Evolutionary conservation across 106 monocot species (phyloP).

Genomic region (Xerophyta viscosa): DNA sequence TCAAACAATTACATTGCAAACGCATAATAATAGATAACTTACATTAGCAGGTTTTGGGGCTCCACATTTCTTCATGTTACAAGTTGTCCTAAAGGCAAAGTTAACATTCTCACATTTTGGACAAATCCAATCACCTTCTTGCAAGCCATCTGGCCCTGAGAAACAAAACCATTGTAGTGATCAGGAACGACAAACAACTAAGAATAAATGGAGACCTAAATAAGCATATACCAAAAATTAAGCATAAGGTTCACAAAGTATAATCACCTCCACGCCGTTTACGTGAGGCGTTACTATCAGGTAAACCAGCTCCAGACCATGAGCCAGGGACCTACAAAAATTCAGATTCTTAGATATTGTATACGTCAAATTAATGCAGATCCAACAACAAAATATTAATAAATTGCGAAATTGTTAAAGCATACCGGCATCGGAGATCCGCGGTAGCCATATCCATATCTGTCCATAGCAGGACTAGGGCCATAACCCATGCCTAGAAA

Average conservation of each 20-base stretch:
- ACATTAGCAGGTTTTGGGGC: slow-evolving; percentile 40
- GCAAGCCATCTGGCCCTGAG: slow-evolving; percentile 56
- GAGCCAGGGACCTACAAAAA: slow-evolving; percentile 25
- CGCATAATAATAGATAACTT: too few species aligned
- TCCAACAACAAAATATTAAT: too few species aligned
- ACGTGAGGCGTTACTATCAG: slow-evolving; percentile 45
- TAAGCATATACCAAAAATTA: not conserved
- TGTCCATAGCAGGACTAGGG: slow-evolving; percentile 26
- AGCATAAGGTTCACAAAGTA: not conserved
- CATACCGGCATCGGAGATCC: slow-evolving; percentile 63
- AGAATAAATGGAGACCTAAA: not conserved
- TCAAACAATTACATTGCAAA: too few species aligned
- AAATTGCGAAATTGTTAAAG: too few species aligned
- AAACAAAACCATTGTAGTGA: not conserved
- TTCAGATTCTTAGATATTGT: not conserved
- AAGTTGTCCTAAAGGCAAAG: slow-evolving; percentile 52
- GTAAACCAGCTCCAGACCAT: slow-evolving; percentile 34
- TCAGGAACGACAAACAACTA: not conserved
- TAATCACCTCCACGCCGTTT: slow-evolving; percentile 60
- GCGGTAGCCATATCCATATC: slow-evolving; percentile 46
- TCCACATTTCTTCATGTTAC: slow-evolving; percentile 71
- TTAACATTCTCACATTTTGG: slow-evolving; percentile 61
- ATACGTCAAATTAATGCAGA: too few species aligned
- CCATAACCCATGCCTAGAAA: slow-evolving; percentile 45
- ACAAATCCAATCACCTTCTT: slow-evolving; percentile 61